Conservation (phyloP, 257 asterid species). For the Gentiana straminea region DNA sequence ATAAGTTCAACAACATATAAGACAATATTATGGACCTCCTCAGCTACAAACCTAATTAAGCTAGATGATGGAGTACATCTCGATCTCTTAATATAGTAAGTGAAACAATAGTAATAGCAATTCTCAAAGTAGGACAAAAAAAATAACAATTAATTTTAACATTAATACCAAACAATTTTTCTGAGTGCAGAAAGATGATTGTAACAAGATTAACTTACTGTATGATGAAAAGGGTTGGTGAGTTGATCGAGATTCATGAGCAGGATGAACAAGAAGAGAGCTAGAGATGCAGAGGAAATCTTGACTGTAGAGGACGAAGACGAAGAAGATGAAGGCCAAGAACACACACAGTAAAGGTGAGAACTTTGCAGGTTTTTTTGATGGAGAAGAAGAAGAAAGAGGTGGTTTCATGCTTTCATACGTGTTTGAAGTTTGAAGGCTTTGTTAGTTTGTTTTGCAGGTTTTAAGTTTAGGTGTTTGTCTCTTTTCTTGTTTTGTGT, state of each 20-base stretch:
- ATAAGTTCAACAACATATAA: too few relatives aligned
- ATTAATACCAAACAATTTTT: too few relatives aligned
- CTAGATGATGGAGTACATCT: too few relatives aligned
- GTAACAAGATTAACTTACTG: constrained; percentile 15
- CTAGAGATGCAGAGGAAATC: constrained; percentile 25
- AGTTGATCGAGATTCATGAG: constrained; percentile 8
- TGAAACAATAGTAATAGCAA: too few relatives aligned
- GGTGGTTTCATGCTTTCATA: constrained; percentile 25
- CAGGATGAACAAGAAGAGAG: constrained; percentile 12
- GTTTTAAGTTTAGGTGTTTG: constrained; percentile 3
- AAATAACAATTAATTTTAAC: too few relatives aligned
- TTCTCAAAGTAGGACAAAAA: too few relatives aligned
- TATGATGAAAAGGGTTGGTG: constrained; percentile 15
- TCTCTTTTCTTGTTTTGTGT: background rate
- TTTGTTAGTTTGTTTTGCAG: background rate
- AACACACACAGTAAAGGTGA: constrained; percentile 29
- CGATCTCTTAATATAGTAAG: too few relatives aligned
- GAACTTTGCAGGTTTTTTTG: constrained; percentile 19
- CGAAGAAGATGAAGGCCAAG: constrained; percentile 25
- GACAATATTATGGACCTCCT: too few relatives aligned
- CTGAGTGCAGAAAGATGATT: too few relatives aligned
- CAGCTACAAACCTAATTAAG: too few relatives aligned
- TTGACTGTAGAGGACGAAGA: constrained; percentile 30
- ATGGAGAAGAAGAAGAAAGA: constrained; percentile 17
- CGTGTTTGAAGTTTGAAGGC: background rate